These are phyloP conservation scores for Neofusicoccum cordaticola DNA, from an alignment of 2,329 filamentous ascomycete species.

Conservation along the genomic window DNA sequence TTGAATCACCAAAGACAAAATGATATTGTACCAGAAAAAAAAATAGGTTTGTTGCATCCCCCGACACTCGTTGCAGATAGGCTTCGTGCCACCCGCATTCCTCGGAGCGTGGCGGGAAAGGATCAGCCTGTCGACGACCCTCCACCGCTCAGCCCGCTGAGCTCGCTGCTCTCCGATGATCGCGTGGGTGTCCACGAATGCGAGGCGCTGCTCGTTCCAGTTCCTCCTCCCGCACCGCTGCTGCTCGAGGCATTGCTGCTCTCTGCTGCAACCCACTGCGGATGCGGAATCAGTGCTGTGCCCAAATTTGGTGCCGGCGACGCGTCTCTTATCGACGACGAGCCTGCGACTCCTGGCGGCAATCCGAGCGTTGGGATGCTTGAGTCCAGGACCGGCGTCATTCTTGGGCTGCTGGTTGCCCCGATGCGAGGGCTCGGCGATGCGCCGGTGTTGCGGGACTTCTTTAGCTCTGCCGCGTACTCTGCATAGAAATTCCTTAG, in stretches of 20 bases:
- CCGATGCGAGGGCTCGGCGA: slow-evolving; percentile 39
- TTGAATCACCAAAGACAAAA: too few relatives aligned
- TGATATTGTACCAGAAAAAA: background rate
- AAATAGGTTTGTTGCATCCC: background rate
- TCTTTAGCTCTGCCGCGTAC: slow-evolving; percentile 31
- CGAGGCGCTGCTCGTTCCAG: background rate
- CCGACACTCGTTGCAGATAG: too few relatives aligned
- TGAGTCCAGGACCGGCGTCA: slow-evolving; percentile 30
- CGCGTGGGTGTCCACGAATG: slow-evolving; percentile 7
- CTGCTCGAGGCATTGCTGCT: background rate
- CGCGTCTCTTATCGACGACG: background rate
- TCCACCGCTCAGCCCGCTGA: background rate
- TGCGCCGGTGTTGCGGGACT: slow-evolving; percentile 27
- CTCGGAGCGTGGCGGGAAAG: background rate
- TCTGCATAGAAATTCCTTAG: slow-evolving; percentile 45
- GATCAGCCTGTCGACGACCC: background rate
- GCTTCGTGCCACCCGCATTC: too few relatives aligned
- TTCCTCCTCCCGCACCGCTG: background rate
- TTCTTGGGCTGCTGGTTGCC: slow-evolving; percentile 18
- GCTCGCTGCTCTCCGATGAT: background rate
- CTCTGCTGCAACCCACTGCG: background rate
- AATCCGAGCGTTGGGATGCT: slow-evolving; percentile 44
- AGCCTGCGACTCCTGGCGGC: slow-evolving; percentile 28
- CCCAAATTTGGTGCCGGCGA: slow-evolving; percentile 6
- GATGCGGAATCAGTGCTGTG: background rate